Conservation (phyloP, 495 filamentous ascomycete species). For the Xylona heveae region DNA sequence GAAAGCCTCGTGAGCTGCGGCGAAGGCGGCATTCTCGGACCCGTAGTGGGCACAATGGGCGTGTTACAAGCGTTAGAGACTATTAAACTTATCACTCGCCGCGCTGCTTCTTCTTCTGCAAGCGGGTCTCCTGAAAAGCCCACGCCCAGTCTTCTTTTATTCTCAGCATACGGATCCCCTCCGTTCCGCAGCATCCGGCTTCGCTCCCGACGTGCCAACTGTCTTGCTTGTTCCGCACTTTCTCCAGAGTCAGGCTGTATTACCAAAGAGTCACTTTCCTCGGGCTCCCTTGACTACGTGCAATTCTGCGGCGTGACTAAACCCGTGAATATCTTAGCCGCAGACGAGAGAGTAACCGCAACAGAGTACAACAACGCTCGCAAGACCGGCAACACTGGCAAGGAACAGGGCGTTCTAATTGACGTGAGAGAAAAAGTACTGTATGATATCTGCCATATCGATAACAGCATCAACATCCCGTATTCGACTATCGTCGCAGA, state of each 20-base stretch:
- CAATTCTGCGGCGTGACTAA: constrained; percentile 47
- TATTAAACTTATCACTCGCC: constrained; percentile 50
- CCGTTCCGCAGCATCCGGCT: constrained; percentile 57
- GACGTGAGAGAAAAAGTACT: constrained; percentile 74
- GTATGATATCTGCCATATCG: constrained; percentile 57
- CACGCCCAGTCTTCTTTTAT: constrained; percentile 37
- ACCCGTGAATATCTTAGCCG: constrained; percentile 27
- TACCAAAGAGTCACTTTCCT: constrained; percentile 34
- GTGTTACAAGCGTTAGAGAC: constrained; percentile 77
- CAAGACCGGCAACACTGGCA: constrained; percentile 6
- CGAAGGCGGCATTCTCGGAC: constrained; percentile 78
- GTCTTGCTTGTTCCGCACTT: constrained; percentile 49
- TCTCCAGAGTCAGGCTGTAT: too few relatives aligned
- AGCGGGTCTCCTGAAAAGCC: constrained; percentile 1
- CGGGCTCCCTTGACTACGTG: constrained; percentile 51
- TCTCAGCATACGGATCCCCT: constrained; percentile 47
- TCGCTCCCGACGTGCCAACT: constrained; percentile 39
- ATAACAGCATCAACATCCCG: constrained; percentile 58
- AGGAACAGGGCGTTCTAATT: constrained; percentile 28
- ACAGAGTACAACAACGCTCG: constrained; percentile 11
- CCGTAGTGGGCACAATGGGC: constrained; percentile 89
- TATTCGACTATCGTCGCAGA: constrained; percentile 37
- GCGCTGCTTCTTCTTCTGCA: constrained; percentile 3
- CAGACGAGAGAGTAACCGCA: constrained; percentile 41
- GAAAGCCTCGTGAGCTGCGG: constrained; percentile 62